Evolutionary conservation across 2,329 filamentous ascomycete genomes (phyloP), one percentile per base, ranked within the genome.

Genomic region (Tolypocladium amazonense): DNA sequence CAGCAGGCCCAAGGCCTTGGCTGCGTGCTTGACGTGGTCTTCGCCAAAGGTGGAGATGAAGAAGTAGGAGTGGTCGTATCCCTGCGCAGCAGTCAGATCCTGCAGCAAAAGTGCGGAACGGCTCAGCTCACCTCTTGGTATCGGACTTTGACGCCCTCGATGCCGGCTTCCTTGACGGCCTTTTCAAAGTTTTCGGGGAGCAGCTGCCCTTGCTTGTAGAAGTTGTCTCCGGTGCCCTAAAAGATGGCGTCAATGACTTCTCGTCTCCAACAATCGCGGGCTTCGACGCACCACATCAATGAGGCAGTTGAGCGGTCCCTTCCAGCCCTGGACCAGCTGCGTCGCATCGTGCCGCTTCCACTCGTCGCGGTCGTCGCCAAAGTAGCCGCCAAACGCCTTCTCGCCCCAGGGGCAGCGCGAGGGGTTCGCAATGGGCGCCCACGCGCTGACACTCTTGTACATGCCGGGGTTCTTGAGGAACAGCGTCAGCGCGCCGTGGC

Each of bases 21-120:
- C 93, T 62, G 92, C 92, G 76, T 95, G 91, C 68, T 90, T 87
- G 66, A 97, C 83, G 75, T 99, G 94, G 67, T 97, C 92, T 69
- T 90, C 88, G 52, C 88, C 84, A 72, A 99, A 99, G 20, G 86
- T 86, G 41, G 92, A 88, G 80, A 99, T 95, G 76, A 96, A 97
- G 76, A 86, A 99, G 78, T 99, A 99, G 63, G 91, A 96, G 77
- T 99, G 94, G 73, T 99, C 94, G 71, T 99, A 97, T 63, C 87
- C 92, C 77, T 89, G 70, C 6, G 6, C 23, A 7, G 33, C 20
- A 7, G 58, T 63, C 53, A 62, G 60, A 25, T 27, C 50, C 20
- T 20, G 20, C 12, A 7, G 20, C 50, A 53, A 20, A 2, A 2
- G 30, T 33, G 30, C 7, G 27, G 23, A n/a, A 1, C 20, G 20